phyloP scores from a whole-genome alignment of 2,329 filamentous ascomycete genomes.

The Calycina herbarum region DNA sequence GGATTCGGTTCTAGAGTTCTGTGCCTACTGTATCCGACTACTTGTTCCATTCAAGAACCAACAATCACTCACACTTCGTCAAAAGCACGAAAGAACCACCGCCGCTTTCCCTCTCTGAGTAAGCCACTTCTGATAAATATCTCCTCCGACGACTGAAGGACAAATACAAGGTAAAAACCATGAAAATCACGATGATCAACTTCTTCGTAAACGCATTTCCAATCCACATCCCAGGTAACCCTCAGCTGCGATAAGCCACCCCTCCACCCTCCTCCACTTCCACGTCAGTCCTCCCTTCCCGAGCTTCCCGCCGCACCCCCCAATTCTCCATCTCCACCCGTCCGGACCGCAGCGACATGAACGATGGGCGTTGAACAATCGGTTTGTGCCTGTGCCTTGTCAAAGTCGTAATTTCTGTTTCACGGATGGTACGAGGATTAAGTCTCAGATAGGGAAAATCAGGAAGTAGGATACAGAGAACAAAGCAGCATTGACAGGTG shows the following conservation, averaged over 20 bases:
- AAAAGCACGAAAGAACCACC: no score
- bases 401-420: neutral
- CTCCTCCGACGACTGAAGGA: neutral
- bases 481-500: neutral
- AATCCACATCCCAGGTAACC: neutral
- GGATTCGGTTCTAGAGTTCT: no score
- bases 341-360: slow-evolving; percentile 4
- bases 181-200: neutral
- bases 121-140: neutral
- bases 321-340: neutral
- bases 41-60: no score
- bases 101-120: neutral
- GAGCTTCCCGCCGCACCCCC: neutral
- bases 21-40: no score
- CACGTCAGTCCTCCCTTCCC: slow-evolving; percentile 1
- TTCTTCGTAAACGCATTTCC: neutral
- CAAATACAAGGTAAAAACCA: neutral
- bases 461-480: neutral
- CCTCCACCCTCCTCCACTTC: neutral
- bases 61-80: no score
- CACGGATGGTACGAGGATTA: neutral
- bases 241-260: slow-evolving; percentile 5
- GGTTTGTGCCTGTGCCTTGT: neutral
- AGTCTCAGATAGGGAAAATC: neutral
- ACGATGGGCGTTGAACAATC: neutral